Conservation (phyloP, 768 basidiomycete genomes). For the Candolleomyces eurysporus region DNA sequence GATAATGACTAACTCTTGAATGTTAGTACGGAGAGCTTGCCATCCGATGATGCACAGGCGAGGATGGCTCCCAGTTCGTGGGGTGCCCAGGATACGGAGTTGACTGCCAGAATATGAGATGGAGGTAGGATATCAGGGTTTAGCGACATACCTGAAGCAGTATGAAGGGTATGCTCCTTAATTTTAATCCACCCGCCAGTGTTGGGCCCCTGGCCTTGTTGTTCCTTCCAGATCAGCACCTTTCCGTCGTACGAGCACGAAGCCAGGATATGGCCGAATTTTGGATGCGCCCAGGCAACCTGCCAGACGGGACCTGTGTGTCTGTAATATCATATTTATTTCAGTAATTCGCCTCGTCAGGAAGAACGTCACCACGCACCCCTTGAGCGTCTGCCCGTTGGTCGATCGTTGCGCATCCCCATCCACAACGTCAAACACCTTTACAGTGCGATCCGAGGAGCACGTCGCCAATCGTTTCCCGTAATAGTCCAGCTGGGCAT, state of each 20-base stretch:
- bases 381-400: constrained; percentile 73
- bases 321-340: constrained; percentile 35
- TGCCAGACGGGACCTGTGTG: constrained; percentile 99
- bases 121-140: neutral
- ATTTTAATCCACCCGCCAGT: constrained; percentile 85
- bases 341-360: neutral
- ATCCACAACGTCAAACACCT: constrained; percentile 92
- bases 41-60: constrained; percentile 96
- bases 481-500: constrained; percentile 97
- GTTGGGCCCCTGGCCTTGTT: constrained; percentile 52
- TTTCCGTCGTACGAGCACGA: constrained; percentile 99
- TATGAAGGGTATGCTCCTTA: constrained; percentile 93
- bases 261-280: constrained; percentile 93
- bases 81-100: constrained; percentile 99
- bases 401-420: constrained; percentile 70
- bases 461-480: constrained; percentile 96
- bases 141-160: constrained; percentile 76
- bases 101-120: constrained; percentile 52
- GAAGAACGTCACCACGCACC: constrained; percentile 43
- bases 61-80: constrained; percentile 96
- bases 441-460: constrained; percentile 92
- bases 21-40: constrained; percentile 92
- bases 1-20: constrained; percentile 77
- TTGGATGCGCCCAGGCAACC: constrained; percentile 97
- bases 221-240: constrained; percentile 98